Evolutionary conservation across 768 basidiomycete species (phyloP).

Genomic region (Agaricus sinodeliciosus): DNA sequence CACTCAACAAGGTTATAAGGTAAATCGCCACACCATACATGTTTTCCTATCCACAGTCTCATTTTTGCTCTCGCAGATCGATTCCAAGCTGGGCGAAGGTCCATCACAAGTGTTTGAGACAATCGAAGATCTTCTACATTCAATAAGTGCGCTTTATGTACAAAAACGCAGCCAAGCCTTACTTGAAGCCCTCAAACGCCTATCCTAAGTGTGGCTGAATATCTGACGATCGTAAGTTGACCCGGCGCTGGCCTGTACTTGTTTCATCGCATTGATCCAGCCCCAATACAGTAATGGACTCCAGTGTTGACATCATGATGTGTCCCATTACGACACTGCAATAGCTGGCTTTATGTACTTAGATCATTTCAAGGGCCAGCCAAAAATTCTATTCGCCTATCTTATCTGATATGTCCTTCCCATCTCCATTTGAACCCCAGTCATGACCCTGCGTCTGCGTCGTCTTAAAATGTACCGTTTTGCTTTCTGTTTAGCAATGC

Average conservation of each 20-base stretch:
- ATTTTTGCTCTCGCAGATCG: slow-evolving; percentile 14
- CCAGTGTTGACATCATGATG: too few species aligned
- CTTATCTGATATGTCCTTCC: slow-evolving; percentile 9
- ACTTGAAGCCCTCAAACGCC: slow-evolving; percentile 38
- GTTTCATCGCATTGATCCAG: slow-evolving; percentile 8
- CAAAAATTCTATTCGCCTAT: slow-evolving; percentile 5
- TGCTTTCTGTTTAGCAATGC: slow-evolving; percentile 35
- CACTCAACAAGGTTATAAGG: slow-evolving; percentile 50
- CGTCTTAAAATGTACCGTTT: slow-evolving; percentile 26
- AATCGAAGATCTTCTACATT: slow-evolving; percentile 50
- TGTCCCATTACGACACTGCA: too few species aligned
- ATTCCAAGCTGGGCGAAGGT: slow-evolving; percentile 17
- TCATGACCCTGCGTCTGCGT: neutral
- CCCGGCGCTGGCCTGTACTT: neutral
- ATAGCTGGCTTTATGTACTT: too few species aligned
- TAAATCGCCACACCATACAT: slow-evolving; percentile 19
- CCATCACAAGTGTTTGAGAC: slow-evolving; percentile 39
- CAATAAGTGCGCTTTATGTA: slow-evolving; percentile 48
- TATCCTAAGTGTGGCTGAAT: slow-evolving; percentile 19
- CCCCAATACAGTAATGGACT: neutral
- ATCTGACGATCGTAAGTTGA: neutral
- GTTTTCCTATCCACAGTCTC: slow-evolving; percentile 1
- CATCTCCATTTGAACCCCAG: slow-evolving; percentile 2
- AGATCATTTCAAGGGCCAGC: too few species aligned
- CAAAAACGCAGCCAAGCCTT: slow-evolving; percentile 39